Evolutionary conservation across 1,284 basidiomycete genomes (phyloP).

Genomic region (Agaricales sp.): DNA sequence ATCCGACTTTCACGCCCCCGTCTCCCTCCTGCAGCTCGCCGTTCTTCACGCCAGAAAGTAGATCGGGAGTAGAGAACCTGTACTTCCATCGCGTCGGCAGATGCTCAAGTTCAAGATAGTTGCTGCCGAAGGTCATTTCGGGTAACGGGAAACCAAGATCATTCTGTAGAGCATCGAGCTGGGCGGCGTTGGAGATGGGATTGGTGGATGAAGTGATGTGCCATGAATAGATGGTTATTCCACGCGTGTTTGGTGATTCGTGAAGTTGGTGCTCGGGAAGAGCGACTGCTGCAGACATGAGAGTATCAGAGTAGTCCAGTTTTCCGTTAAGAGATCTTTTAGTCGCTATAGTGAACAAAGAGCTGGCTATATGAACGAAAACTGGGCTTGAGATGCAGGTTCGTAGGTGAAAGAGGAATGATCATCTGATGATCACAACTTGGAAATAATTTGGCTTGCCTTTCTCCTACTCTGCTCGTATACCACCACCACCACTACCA

Average conservation of each 20-base stretch:
- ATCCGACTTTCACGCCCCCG: conserved; percentile 87
- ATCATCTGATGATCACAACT: background rate
- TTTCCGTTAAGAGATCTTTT: background rate
- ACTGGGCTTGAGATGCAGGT: background rate
- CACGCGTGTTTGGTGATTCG: conserved; percentile 56
- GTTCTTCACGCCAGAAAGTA: conserved; percentile 67
- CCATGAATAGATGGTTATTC: conserved; percentile 60
- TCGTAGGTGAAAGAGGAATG: background rate
- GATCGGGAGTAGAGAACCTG: conserved; percentile 59
- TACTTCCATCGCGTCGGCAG: conserved; percentile 53
- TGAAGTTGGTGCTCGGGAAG: conserved; percentile 52
- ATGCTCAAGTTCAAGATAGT: conserved; percentile 62
- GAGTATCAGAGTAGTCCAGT: conserved; percentile 8
- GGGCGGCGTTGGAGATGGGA: conserved; percentile 68
- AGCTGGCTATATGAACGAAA: conserved; percentile 1
- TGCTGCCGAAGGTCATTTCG: conserved; percentile 96
- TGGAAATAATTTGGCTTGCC: too few relatives aligned
- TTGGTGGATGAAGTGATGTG: conserved; percentile 51
- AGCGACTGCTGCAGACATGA: conserved; percentile 30
- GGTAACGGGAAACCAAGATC: conserved; percentile 73
- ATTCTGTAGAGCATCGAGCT: conserved; percentile 60
- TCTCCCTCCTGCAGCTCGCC: conserved; percentile 71
- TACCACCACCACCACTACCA: background rate
- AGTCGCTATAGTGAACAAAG: background rate
- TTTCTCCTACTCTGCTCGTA: background rate